A percentile compares a stretch with the other conserved stretches of the same genome.
phyloP scores from a whole-genome alignment of 257 asterid genomes.

The Striga asiatica region DNA sequence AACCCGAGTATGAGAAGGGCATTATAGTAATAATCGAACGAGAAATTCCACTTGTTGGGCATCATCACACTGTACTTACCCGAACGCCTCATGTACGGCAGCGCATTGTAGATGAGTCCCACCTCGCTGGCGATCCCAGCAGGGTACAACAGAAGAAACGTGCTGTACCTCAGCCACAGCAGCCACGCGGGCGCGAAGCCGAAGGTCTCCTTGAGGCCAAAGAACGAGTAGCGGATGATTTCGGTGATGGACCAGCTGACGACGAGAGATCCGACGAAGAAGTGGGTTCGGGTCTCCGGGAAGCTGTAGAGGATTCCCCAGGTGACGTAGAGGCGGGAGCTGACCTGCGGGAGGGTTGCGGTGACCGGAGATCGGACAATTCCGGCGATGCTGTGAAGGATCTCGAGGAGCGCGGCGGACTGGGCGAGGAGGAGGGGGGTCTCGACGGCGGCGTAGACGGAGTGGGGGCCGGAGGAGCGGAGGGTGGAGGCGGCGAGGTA shows the following conservation, averaged over 20 bases:
- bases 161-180: constrained; percentile 90
- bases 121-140: constrained; percentile 82
- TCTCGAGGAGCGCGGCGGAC: constrained; percentile 74
- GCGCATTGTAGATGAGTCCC: constrained; percentile 57
- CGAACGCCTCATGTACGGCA: constrained; percentile 68
- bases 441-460: constrained; percentile 69
- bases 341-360: constrained; percentile 80
- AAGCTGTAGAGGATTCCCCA: constrained; percentile 91
- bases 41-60: constrained; percentile 67
- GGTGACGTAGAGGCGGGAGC: constrained; percentile 67
- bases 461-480: constrained; percentile 45
- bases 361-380: too few species aligned
- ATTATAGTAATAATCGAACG: constrained; percentile 63
- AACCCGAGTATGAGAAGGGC: constrained; percentile 46
- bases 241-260: too few species aligned
- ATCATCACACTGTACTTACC: too few species aligned
- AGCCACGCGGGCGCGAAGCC: constrained; percentile 80
- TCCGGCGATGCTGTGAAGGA: constrained; percentile 48
- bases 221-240: too few species aligned
- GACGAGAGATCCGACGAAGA: constrained; percentile 53
- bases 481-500: constrained; percentile 53
- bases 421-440: constrained; percentile 76
- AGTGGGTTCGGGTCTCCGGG: constrained; percentile 64
- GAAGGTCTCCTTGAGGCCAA: constrained; percentile 72
- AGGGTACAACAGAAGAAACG: constrained; percentile 75